Base-by-base conservation (phyloP, 257 asterid genomes). In the Fraxinus excelsior region DNA sequence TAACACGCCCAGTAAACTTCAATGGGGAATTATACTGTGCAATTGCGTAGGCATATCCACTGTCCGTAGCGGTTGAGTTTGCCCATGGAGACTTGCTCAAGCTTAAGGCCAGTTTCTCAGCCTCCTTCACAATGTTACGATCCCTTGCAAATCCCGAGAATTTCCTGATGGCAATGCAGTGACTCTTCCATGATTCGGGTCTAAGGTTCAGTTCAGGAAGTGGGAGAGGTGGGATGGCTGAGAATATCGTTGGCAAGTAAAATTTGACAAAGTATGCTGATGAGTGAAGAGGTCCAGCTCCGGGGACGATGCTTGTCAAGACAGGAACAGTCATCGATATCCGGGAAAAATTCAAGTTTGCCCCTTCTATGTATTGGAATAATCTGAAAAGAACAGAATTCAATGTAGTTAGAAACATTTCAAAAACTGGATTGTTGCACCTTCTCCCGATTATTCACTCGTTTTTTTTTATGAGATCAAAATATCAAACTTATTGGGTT, bases 101-200 rank as follows among this genome's bases (percentile, higher is more conserved):
- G 82, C 97, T 91, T 44, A 60, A 16, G 0, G 96, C 95, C 68
- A 91, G 81, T 75, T 88, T 94, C 85, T 91, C 88, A 19, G 96
- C 98, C 81, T 94, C 96, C 90, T 86, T 88, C 38, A 90, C 92
- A 68, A 94, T 83, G 79, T 89, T 94, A 77, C 58, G 73, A 71
- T 94, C 98, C 88, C 90, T 83, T 8, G 97, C 97, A 64, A 89
- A 90, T 26, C 97, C 97, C 0, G 97, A 91, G 80, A 94, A 94
- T 78, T 78, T 84, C 82, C 97, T 82, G 16, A 91, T 91, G 4
- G 97, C 98, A 71, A 94, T 81, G 86, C 98, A 90, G 73, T 71
- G 97, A 67, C 90, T 79, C 7, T 44, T 60, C 91, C 90, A 86
- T 74, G 85, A 64, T 34, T 87, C 89, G 1, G 96, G 94, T 40